Conservation (phyloP, 2,329 filamentous ascomycete species). For the Fusarium tricinctum region DNA sequence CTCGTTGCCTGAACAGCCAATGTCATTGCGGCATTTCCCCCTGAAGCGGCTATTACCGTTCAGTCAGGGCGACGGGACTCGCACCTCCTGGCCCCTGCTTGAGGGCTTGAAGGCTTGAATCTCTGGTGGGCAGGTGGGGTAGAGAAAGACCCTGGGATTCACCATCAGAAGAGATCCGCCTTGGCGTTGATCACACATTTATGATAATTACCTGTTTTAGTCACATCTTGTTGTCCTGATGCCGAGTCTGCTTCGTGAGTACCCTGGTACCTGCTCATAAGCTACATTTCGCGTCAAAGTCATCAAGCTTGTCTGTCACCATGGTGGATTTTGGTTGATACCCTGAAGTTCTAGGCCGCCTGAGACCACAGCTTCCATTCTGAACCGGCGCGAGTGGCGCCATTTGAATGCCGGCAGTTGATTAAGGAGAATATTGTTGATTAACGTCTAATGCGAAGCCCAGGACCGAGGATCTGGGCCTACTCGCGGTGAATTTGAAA, state of each 20-base stretch:
- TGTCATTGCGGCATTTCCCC: neutral
- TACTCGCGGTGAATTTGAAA: neutral
- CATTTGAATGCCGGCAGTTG: constrained; percentile 40
- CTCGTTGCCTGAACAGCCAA: constrained; percentile 16
- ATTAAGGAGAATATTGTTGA: constrained; percentile 3
- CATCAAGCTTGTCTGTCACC: no score
- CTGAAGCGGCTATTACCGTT: constrained; percentile 34
- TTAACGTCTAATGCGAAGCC: neutral
- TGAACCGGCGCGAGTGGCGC: constrained; percentile 18
- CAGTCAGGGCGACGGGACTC: constrained; percentile 15
- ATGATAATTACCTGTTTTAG: constrained; percentile 10
- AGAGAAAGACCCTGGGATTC: constrained; percentile 42
- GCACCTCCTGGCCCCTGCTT: constrained; percentile 44
- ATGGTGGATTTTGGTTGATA: constrained; percentile 24
- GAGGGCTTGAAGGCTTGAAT: constrained; percentile 16
- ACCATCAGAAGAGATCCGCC: constrained; percentile 35
- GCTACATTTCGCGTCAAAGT: no score
- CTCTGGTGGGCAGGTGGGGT: constrained; percentile 16
- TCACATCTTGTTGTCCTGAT: constrained; percentile 32
- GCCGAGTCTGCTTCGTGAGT: constrained; percentile 4
- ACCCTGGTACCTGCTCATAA: no score
- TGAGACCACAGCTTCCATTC: constrained; percentile 23
- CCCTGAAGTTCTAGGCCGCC: constrained; percentile 29
- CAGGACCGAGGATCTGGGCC: constrained; percentile 2
- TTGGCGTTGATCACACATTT: constrained; percentile 42